These are phyloP conservation scores for Phytophthora idaei DNA, from an alignment of 352 stramenopile genomes.

Conservation along the genomic window DNA sequence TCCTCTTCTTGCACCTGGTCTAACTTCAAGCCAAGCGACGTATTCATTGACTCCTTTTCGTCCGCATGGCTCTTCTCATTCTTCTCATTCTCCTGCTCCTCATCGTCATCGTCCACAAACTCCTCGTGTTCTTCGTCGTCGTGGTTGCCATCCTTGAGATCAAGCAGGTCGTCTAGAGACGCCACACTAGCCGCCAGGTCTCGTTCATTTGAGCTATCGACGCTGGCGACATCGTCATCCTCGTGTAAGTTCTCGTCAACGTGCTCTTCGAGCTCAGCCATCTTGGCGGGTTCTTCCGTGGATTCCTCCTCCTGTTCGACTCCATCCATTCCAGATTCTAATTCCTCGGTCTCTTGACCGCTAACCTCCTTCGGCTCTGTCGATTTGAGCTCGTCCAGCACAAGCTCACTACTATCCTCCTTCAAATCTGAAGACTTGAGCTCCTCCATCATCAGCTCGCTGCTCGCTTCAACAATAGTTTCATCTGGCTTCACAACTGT, in stretches of 20 bases:
- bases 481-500: conserved; percentile 13
- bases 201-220: conserved; percentile 32
- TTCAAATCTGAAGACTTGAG: conserved; percentile 4
- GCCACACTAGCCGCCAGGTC: conserved; percentile 35
- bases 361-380: conserved; percentile 10
- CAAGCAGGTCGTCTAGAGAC: conserved; percentile 40
- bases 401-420: conserved; percentile 5
- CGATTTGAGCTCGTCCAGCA: conserved; percentile 6
- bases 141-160: conserved; percentile 26
- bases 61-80: conserved; percentile 8
- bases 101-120: conserved; percentile 32
- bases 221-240: conserved; percentile 27
- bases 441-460: conserved; percentile 16
- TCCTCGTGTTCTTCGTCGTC: conserved; percentile 34
- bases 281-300: conserved; percentile 5
- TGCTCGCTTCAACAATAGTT: background rate
- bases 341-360: conserved; percentile 6
- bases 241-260: conserved; percentile 5
- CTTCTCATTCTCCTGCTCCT: conserved; percentile 17
- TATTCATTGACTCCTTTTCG: conserved; percentile 24
- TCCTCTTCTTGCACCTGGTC: conserved; percentile 35
- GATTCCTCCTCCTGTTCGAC: conserved; percentile 4
- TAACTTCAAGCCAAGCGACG: conserved; percentile 27
- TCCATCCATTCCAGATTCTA: conserved; percentile 1
- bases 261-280: conserved; percentile 12